Conservation (phyloP, 345 rosid genomes). For the Rhodamnia argentea region DNA sequence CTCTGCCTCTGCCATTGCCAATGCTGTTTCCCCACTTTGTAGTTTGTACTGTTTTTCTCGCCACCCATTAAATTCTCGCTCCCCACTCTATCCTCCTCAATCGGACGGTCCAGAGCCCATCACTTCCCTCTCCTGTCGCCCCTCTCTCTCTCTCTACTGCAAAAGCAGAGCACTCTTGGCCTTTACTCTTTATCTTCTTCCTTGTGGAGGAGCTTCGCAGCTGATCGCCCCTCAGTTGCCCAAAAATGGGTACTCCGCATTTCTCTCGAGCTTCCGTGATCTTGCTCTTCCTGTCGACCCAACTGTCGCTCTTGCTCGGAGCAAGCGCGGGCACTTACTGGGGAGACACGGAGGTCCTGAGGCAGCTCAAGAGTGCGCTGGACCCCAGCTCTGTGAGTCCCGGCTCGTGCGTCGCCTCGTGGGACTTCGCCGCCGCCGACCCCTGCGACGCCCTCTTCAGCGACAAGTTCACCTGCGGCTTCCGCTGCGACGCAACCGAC, state of each 20-base stretch:
- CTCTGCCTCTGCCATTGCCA: background rate
- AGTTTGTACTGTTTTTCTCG: background rate
- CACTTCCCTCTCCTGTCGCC: background rate
- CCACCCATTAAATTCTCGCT: background rate
- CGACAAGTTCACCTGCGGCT: slow-evolving; percentile 77
- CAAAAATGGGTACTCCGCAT: background rate
- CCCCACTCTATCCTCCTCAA: background rate
- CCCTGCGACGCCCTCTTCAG: slow-evolving; percentile 74
- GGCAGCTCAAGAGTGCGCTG: slow-evolving; percentile 36
- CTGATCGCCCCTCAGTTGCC: background rate
- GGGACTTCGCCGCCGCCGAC: slow-evolving; percentile 71
- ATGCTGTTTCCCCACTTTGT: background rate
- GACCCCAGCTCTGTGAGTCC: slow-evolving; percentile 39
- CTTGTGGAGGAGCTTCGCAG: background rate
- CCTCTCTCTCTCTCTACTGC: background rate
- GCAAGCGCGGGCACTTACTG: slow-evolving; percentile 40
- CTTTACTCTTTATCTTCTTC: background rate
- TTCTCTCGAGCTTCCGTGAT: background rate
- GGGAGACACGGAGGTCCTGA: slow-evolving; percentile 43
- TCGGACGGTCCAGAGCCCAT: slow-evolving; percentile 8
- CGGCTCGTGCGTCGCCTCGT: slow-evolving; percentile 73
- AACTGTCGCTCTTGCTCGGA: background rate
- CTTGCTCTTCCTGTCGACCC: background rate
- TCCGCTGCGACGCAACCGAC: slow-evolving; percentile 51
- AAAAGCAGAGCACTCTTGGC: background rate